A percentile compares a stretch with the other conserved stretches of the same genome.
Evolutionary conservation across 768 basidiomycete genomes (phyloP).

Genomic region (Mycena filopes): DNA sequence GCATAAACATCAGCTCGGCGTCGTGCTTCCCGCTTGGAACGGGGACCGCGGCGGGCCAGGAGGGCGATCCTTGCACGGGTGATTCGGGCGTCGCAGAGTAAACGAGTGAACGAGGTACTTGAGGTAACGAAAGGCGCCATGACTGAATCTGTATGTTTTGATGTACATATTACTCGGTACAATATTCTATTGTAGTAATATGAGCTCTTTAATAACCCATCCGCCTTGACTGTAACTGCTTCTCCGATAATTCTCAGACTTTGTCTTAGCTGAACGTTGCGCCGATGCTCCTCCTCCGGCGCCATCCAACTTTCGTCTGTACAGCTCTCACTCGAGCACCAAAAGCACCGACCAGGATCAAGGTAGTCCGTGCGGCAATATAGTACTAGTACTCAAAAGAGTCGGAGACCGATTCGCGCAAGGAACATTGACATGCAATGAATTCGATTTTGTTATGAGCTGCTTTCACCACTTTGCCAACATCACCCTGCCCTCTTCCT

Average conservation of each 20-base stretch:
- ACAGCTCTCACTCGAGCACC: too few species aligned
- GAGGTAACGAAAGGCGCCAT: not conserved
- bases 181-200: constrained; percentile 1
- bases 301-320: too few species aligned
- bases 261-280: too few species aligned
- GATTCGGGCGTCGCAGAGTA: constrained; percentile 1
- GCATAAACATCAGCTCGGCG: constrained; percentile 8
- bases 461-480: constrained; percentile 19
- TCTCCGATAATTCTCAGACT: too few species aligned
- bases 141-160: constrained; percentile 2
- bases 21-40: constrained; percentile 20
- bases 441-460: too few species aligned
- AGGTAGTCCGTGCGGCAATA: too few species aligned
- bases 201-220: not conserved
- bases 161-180: constrained; percentile 1
- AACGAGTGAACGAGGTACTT: not conserved
- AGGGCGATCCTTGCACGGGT: constrained; percentile 1
- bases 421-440: too few species aligned
- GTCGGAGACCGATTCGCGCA: too few species aligned
- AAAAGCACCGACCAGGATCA: too few species aligned
- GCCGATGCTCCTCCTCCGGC: too few species aligned
- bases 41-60: not conserved
- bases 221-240: too few species aligned
- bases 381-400: too few species aligned
- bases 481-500: constrained; percentile 24